Percentiles rank a stretch among this genome's conserved stretches.
Conservation (phyloP, 192 early-diverging fungal genomes). For the Entomortierella chlamydospora region DNA sequence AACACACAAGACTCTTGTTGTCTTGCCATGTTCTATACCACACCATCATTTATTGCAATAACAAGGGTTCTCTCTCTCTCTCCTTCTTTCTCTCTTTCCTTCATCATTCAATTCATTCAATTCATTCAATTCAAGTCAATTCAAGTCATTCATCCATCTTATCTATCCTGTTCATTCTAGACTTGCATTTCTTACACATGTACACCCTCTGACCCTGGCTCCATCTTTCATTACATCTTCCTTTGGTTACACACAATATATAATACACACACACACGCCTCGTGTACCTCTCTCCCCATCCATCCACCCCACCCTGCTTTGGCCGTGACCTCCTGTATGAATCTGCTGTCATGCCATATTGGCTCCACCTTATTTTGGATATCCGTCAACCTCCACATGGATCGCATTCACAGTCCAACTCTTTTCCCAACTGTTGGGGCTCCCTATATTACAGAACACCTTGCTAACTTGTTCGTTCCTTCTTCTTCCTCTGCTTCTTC, state of each 20-base stretch:
- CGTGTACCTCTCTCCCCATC: neutral
- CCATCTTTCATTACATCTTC: neutral
- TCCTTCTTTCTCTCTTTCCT: neutral
- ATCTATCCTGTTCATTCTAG: no score
- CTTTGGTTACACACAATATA: neutral
- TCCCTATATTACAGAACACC: no score
- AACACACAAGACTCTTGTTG: no score
- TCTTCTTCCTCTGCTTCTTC: no score
- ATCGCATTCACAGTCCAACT: no score
- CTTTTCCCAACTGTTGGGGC: no score
- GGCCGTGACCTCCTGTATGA: neutral
- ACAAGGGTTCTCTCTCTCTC: neutral
- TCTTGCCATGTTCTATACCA: neutral
- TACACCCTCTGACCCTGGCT: neutral
- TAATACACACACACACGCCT: neutral
- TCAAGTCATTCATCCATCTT: no score
- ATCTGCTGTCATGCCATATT: neutral
- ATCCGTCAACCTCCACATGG: neutral
- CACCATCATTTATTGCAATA: neutral
- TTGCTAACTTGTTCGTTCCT: no score
- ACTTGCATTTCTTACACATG: no score
- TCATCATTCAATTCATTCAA: no score
- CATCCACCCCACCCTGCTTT: neutral
- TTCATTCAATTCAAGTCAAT: no score
- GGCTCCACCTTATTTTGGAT: neutral